Percentiles rank a stretch among this genome's conserved stretches.
Evolutionary conservation across 2,329 filamentous ascomycete genomes (phyloP).

Genomic region (Tympanopsis confertula): DNA sequence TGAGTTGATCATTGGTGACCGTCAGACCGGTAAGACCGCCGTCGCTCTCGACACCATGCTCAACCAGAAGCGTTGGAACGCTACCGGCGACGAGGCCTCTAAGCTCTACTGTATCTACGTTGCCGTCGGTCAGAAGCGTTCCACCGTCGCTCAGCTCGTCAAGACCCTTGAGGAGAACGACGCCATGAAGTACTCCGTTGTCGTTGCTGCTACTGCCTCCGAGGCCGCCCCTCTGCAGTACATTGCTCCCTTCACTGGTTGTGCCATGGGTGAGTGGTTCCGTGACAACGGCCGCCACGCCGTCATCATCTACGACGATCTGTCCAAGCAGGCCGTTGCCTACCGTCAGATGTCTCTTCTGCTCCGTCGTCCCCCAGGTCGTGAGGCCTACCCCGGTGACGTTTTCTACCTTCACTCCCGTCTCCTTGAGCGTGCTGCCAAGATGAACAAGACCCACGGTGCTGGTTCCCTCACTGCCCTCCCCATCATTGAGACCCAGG

Average conservation of each 20-base stretch:
- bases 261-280: conserved; percentile 61
- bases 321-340: conserved; percentile 94
- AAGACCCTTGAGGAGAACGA: conserved; percentile 99
- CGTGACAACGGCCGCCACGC: conserved; percentile 79
- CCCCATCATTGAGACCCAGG: conserved; percentile 97
- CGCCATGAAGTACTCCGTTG: conserved; percentile 92
- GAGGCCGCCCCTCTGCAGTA: conserved; percentile 94
- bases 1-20: conserved; percentile 99
- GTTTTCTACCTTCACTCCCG: conserved; percentile 99
- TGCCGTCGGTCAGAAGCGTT: conserved; percentile 97
- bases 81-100: conserved; percentile 73
- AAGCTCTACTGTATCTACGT: conserved; percentile 99
- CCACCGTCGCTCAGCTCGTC: conserved; percentile 96
- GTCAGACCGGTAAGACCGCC: conserved; percentile 99
- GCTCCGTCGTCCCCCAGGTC: conserved; percentile 91
- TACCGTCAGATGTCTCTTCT: conserved; percentile 99
- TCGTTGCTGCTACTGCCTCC: conserved; percentile 92
- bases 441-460: conserved; percentile 93
- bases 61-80: conserved; percentile 99
- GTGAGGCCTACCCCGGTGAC: conserved; percentile 98
- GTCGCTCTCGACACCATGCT: conserved; percentile 96
- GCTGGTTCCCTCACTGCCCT: conserved; percentile 95
- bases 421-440: conserved; percentile 97
- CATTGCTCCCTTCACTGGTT: conserved; percentile 82
- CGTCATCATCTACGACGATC: conserved; percentile 84